phyloP scores from a whole-genome alignment of 2,329 filamentous ascomycete species.

The Chaetomiaceae sp. region DNA sequence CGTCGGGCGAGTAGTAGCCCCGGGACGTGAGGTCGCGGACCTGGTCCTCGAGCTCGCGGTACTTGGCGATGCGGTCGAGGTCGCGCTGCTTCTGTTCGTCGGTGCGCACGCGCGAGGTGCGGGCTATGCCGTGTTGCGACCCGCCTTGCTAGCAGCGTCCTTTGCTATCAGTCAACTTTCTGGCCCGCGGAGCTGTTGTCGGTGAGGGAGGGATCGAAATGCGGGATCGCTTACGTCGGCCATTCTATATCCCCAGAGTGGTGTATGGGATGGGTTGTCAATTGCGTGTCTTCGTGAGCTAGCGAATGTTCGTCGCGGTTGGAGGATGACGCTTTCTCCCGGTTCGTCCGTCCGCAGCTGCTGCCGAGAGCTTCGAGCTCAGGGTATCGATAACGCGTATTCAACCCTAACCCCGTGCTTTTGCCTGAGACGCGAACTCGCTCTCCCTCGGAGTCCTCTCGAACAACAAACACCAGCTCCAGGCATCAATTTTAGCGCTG shows the following conservation, averaged over 20 bases:
- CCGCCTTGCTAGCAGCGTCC: constrained; percentile 22
- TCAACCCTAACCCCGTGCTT: too few relatives aligned
- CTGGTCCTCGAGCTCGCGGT: constrained; percentile 20
- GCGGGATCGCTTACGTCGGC: constrained; percentile 22
- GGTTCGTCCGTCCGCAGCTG: too few relatives aligned
- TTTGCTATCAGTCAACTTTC: constrained; percentile 25
- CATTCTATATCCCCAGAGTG: constrained; percentile 8
- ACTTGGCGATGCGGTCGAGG: constrained; percentile 63
- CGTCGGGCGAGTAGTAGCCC: constrained; percentile 50
- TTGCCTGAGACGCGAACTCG: too few relatives aligned
- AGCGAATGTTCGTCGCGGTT: neutral
- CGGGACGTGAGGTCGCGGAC: constrained; percentile 35
- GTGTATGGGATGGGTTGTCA: neutral
- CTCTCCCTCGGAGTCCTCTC: too few relatives aligned
- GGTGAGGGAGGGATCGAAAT: neutral
- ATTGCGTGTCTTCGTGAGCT: neutral
- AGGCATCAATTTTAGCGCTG: too few relatives aligned
- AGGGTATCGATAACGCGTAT: too few relatives aligned
- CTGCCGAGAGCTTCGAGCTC: too few relatives aligned
- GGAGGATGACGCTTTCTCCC: too few relatives aligned
- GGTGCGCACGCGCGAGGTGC: constrained; percentile 58
- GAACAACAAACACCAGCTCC: too few relatives aligned
- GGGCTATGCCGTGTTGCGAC: constrained; percentile 75
- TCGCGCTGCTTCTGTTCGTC: constrained; percentile 63
- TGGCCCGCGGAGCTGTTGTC: neutral